Evolutionary conservation across 176 grass and related monocot genomes (phyloP).

Genomic region (Tuctoria greenei): DNA sequence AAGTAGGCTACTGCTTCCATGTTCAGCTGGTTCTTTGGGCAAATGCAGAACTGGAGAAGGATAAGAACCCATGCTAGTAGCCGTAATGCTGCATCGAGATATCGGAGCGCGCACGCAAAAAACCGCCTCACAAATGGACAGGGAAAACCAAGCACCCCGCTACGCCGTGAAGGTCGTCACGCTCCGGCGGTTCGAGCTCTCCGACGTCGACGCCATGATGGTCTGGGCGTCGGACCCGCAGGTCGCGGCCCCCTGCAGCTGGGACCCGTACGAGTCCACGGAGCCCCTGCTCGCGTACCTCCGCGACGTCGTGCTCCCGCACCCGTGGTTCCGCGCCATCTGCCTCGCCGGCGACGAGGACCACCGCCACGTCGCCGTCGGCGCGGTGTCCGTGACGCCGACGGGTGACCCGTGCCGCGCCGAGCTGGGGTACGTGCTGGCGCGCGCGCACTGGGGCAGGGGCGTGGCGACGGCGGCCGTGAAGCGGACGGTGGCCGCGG

Average conservation of each 20-base stretch:
- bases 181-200: constrained; percentile 64
- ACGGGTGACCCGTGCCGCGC: constrained; percentile 40
- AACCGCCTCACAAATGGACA: constrained; percentile 21
- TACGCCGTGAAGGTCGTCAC: constrained; percentile 38
- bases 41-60: too few species aligned
- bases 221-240: constrained; percentile 67
- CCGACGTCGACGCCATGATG: constrained; percentile 67
- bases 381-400: constrained; percentile 49
- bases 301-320: constrained; percentile 46
- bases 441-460: constrained; percentile 57
- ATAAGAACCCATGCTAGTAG: too few species aligned
- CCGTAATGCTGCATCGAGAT: too few species aligned
- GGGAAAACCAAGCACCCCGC: not conserved
- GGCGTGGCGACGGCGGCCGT: constrained; percentile 64
- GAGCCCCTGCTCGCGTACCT: constrained; percentile 53
- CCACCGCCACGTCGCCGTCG: constrained; percentile 53
- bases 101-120: too few species aligned
- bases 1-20: too few species aligned
- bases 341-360: constrained; percentile 32
- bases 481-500: constrained; percentile 26
- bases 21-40: too few species aligned
- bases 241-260: constrained; percentile 52
- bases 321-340: constrained; percentile 69
- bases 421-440: constrained; percentile 79
- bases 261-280: constrained; percentile 51